Base-by-base conservation (phyloP, 2,329 filamentous ascomycete species). In the Helminthosporium solani region DNA sequence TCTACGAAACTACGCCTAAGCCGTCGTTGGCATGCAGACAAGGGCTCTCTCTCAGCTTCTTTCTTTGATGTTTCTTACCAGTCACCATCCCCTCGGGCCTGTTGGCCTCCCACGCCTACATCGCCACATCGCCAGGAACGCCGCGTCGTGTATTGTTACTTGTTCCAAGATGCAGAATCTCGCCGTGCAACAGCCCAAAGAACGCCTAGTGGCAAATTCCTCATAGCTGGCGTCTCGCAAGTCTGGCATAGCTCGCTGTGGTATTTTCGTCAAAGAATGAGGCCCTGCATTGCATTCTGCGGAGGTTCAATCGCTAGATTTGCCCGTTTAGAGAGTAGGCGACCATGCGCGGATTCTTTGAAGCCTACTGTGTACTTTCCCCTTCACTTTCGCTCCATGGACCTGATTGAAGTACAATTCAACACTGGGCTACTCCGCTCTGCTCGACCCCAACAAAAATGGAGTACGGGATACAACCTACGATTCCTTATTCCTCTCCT, bases 391-490 rank as follows among this genome's bases (percentile, higher is more conserved):
- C 23, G 28, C 14, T 12, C 14, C 28, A n/a, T 7, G 28, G 28
- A 14, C 28, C 23, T 14, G 28, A 12, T 12, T 31, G 14, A 12
- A 31, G 28, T 7, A 14, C 14, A 5, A 25, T 25, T 25, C 23
- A 9, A 25, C 9, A 9, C 9, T 25, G 5, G n/a, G 23, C 23
- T 34, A 15, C 33, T n/a, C 15, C 16, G 34, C 12, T 21, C 18
- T 44, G 14, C n/a, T 42, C 33, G 28, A 28, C 19, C 11, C 23
- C 38, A 36, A 31, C 4, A 31, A 49, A 27, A n/a, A 56, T 58
- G 55, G 55, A 51, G 3, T 47, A 49, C 37, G 42, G 42, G 14
- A 18, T 52, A 16, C 47, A 31, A 31, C 39, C 41, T 16, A 20
- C 38, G 11, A 48, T 33, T 33, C 30, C 30, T 21, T 50, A 45